Base-by-base conservation (phyloP, 805 yeast species). In the Candida railenensis region DNA sequence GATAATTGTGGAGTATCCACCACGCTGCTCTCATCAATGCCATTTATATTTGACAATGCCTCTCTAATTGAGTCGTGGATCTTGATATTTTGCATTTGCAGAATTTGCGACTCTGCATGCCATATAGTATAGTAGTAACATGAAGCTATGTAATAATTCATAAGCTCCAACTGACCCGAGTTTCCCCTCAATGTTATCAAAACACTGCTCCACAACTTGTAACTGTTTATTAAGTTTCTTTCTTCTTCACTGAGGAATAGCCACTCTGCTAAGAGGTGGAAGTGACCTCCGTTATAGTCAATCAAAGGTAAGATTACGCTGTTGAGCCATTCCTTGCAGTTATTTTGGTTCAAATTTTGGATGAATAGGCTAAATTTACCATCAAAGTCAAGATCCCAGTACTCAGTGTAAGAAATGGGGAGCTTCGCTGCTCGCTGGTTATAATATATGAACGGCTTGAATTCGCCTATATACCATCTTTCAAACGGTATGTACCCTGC, bases 271-370 rank as follows among this genome's bases (percentile, higher is more conserved):
- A 69, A 51, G 2, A 68, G 65, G 2, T 43, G 46, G 37, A 67
- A 57, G 42, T 61, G 57, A 20, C 53, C 37, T 14, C 44, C 45
- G 38, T 58, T 40, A 45, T 56, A 62, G 1, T 30, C 47, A 4
- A 61, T 48, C 12, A 58, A 45, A 0, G 75, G 75, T 15, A 69
- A 41, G 3, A 66, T 51, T 14, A 66, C 73, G 21, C 57, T 47
- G 3, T 41, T 28, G 47, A 66, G 51, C 65, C 70, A 69, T 33
- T 55, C 56, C 8, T 48, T 50, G 14, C 52, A 46, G 40, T 46
- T 38, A 2, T 50, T 21, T 9, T 48, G 19, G 14, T 47, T 22
- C 19, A 67, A 47, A 0, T 74, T 73, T 1, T 37, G 40, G 2
- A 62, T 50, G 12, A 69, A 53, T 4, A 46, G 46, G 3, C 56